Conservation (phyloP, 208 protist species). For the Trypanosoma scelopori region DNA sequence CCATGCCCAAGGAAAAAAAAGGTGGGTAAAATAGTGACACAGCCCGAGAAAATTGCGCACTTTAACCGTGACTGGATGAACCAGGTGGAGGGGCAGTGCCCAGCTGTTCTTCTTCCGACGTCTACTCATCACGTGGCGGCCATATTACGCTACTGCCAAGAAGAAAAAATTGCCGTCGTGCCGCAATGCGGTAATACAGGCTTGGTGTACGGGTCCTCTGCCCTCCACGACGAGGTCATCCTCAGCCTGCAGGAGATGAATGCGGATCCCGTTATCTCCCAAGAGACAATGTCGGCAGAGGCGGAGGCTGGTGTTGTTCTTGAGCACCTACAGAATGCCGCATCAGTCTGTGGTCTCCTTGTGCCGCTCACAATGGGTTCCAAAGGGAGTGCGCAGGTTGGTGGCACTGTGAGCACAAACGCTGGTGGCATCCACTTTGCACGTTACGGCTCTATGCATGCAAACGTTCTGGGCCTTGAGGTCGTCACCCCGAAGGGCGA, state of each 20-base stretch:
- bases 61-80: constrained; percentile 77
- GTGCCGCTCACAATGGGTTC: constrained; percentile 96
- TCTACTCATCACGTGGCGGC: constrained; percentile 57
- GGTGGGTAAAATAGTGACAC: constrained; percentile 48
- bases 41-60: constrained; percentile 39
- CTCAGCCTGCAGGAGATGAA: constrained; percentile 91
- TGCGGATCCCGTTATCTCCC: constrained; percentile 69
- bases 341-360: constrained; percentile 72
- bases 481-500: constrained; percentile 86
- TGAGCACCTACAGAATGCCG: constrained; percentile 81
- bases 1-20: constrained; percentile 46
- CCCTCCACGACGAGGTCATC: constrained; percentile 92
- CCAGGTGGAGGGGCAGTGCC: constrained; percentile 49
- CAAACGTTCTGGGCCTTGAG: constrained; percentile 94
- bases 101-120: constrained; percentile 61
- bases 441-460: constrained; percentile 95
- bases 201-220: constrained; percentile 92
- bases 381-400: constrained; percentile 96
- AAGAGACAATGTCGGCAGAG: constrained; percentile 66
- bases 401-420: constrained; percentile 96
- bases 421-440: constrained; percentile 96
- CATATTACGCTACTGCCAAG: constrained; percentile 93
- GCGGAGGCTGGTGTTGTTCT: constrained; percentile 92
- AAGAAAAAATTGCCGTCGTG: constrained; percentile 89
- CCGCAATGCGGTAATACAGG: constrained; percentile 98